A percentile compares a stretch with the other conserved stretches of the same genome.
Evolutionary conservation across 2,329 filamentous ascomycete species (phyloP).

Genomic region (Fusarium sp.): DNA sequence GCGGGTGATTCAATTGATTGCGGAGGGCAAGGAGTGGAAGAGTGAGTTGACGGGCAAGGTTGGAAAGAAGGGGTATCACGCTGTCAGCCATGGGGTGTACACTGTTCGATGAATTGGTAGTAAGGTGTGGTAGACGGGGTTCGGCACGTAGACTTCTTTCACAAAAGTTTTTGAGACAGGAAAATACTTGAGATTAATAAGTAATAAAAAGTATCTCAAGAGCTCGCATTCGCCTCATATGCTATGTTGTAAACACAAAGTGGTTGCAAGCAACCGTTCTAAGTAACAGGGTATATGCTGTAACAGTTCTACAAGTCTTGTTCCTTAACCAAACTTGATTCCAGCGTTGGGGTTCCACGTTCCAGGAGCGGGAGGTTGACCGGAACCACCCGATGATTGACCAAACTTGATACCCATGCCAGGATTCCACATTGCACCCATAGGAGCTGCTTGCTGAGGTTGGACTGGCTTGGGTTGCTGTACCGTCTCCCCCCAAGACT

Average conservation of each 20-base stretch:
- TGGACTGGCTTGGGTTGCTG: constrained; percentile 66
- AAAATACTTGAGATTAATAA: not conserved
- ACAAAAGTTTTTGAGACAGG: not conserved
- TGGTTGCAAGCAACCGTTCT: not conserved
- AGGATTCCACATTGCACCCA: constrained; percentile 73
- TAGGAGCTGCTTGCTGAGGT: constrained; percentile 51
- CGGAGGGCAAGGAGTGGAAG: constrained; percentile 52
- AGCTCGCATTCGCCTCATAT: constrained; percentile 16
- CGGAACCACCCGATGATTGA: constrained; percentile 50
- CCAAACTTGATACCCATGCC: constrained; percentile 85
- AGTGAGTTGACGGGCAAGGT: constrained; percentile 56
- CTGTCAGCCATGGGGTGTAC: constrained; percentile 57
- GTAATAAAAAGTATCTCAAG: not conserved
- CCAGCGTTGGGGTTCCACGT: constrained; percentile 71
- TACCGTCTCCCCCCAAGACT: constrained; percentile 69
- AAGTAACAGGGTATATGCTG: constrained; percentile 10
- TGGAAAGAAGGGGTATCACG: constrained; percentile 60
- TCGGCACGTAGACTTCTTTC: not conserved
- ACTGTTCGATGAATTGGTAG: constrained; percentile 48
- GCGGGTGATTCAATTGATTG: constrained; percentile 51
- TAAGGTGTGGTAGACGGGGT: not conserved
- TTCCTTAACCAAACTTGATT: constrained; percentile 64
- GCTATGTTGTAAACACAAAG: not conserved
- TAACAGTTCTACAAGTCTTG: not conserved
- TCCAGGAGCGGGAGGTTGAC: constrained; percentile 49